These are phyloP conservation scores for Nemania sp. DNA, from an alignment of 2,329 filamentous ascomycete species.

Conservation along the genomic window DNA sequence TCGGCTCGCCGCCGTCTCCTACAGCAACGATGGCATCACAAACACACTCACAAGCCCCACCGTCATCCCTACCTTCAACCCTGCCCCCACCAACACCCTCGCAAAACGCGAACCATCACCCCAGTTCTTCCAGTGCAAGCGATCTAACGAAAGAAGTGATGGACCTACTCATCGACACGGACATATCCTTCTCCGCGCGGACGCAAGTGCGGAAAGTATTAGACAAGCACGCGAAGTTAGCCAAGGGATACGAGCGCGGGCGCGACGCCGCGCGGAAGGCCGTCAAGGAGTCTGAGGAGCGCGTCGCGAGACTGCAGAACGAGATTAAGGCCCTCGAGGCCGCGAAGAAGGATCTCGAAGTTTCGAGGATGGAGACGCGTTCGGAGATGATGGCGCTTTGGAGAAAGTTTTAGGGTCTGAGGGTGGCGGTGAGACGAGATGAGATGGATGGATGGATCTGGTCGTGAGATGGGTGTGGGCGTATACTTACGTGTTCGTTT, in stretches of 20 bases:
- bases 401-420: not conserved
- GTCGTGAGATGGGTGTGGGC: too few species aligned
- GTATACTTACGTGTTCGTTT: too few species aligned
- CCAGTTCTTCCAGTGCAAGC: conserved; percentile 31
- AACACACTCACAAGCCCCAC: not conserved
- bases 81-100: not conserved
- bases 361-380: conserved; percentile 31
- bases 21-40: not conserved
- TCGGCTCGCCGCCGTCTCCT: conserved; percentile 16
- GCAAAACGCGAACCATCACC: conserved; percentile 19
- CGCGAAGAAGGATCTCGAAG: conserved; percentile 44
- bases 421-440: not conserved
- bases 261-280: conserved; percentile 67
- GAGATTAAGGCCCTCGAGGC: conserved; percentile 47
- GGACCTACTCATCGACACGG: conserved; percentile 49
- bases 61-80: not conserved
- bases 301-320: conserved; percentile 43
- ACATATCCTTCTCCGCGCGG: conserved; percentile 44
- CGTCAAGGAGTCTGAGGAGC: conserved; percentile 63
- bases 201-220: conserved; percentile 50
- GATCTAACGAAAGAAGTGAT: conserved; percentile 55
- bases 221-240: conserved; percentile 58
- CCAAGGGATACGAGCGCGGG: conserved; percentile 64
- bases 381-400: conserved; percentile 13
- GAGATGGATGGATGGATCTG: not conserved